A percentile compares a stretch with the other conserved stretches of the same genome.
Conservation (phyloP, 2,329 filamentous ascomycete genomes). For the Dothideomycetes sp. region DNA sequence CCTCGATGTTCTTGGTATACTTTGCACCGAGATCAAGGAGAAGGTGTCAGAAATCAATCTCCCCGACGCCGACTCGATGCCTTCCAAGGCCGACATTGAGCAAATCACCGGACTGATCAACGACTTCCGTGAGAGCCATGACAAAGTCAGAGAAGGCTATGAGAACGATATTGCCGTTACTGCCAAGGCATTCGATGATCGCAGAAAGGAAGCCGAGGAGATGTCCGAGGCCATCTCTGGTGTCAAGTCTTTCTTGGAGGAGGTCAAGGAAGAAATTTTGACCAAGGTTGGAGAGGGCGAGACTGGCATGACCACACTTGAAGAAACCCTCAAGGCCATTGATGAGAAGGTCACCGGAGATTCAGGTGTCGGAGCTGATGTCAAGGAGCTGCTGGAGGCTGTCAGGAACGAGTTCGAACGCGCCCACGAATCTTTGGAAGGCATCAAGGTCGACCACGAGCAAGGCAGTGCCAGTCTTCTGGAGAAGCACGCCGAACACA, state of each 20-base stretch:
- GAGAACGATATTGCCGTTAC: constrained; percentile 65
- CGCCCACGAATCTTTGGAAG: constrained; percentile 68
- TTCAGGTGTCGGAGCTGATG: constrained; percentile 35
- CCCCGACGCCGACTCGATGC: constrained; percentile 60
- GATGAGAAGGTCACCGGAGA: constrained; percentile 54
- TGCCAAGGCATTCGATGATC: constrained; percentile 70
- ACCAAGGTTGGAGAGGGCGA: constrained; percentile 68
- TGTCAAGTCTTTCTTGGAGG: constrained; percentile 66
- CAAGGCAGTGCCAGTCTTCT: constrained; percentile 46
- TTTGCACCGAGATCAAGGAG: constrained; percentile 77
- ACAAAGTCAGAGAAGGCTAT: constrained; percentile 63
- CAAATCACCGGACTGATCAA: constrained; percentile 47
- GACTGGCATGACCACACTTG: constrained; percentile 51
- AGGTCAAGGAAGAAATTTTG: constrained; percentile 68
- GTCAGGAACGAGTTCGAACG: constrained; percentile 85
- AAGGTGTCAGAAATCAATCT: constrained; percentile 65
- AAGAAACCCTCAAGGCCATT: constrained; percentile 56
- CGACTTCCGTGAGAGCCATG: constrained; percentile 48
- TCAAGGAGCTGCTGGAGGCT: constrained; percentile 56
- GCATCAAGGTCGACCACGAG: constrained; percentile 69
- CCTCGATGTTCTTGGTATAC: constrained; percentile 66
- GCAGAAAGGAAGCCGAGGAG: constrained; percentile 71
- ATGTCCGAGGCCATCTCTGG: constrained; percentile 70
- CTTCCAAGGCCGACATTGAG: constrained; percentile 67
- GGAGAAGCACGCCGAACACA: constrained; percentile 52